These are phyloP conservation scores for Tilletia indica DNA, from an alignment of 1,284 basidiomycete genomes.

Conservation along the genomic window DNA sequence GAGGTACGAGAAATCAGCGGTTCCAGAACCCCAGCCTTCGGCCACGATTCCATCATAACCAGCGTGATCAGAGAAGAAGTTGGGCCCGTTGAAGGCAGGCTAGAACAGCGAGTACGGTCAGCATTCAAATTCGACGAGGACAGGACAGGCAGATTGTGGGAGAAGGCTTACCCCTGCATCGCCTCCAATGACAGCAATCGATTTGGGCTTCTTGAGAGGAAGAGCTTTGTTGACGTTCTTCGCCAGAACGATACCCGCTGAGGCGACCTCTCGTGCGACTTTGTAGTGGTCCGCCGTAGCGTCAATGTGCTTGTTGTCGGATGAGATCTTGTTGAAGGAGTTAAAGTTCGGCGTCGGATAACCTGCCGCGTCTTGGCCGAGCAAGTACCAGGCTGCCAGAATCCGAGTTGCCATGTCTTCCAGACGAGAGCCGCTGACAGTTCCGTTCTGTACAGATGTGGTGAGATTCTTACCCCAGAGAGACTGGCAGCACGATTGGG, in stretches of 20 bases:
- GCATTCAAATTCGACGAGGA: too few species aligned
- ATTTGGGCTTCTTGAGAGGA: slow-evolving; percentile 64
- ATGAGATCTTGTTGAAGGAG: slow-evolving; percentile 16
- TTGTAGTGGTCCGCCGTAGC: slow-evolving; percentile 73
- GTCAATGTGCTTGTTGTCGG: slow-evolving; percentile 64
- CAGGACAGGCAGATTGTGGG: too few species aligned
- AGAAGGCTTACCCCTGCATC: slow-evolving; percentile 63
- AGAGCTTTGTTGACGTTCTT: slow-evolving; percentile 67
- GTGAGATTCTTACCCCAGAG: slow-evolving; percentile 63
- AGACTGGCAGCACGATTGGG: neutral
- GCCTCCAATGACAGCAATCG: slow-evolving; percentile 60
- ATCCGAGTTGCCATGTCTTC: slow-evolving; percentile 58
- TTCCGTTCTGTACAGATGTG: slow-evolving; percentile 68
- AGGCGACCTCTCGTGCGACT: slow-evolving; percentile 70
- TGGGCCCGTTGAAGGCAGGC: slow-evolving; percentile 69
- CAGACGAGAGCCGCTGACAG: slow-evolving; percentile 65
- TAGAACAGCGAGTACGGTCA: neutral
- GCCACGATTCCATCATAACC: slow-evolving; percentile 68
- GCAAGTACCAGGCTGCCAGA: slow-evolving; percentile 51
- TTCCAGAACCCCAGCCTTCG: slow-evolving; percentile 74
- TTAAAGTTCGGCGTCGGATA: slow-evolving; percentile 43
- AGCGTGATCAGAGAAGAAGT: slow-evolving; percentile 67
- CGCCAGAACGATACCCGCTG: slow-evolving; percentile 69
- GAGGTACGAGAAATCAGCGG: slow-evolving; percentile 60
- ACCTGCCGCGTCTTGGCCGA: slow-evolving; percentile 25